Evolutionary conservation across 2,329 filamentous ascomycete species (phyloP), one percentile per base, ranked within the genome.

Genomic region (Exophiala calicioides): DNA sequence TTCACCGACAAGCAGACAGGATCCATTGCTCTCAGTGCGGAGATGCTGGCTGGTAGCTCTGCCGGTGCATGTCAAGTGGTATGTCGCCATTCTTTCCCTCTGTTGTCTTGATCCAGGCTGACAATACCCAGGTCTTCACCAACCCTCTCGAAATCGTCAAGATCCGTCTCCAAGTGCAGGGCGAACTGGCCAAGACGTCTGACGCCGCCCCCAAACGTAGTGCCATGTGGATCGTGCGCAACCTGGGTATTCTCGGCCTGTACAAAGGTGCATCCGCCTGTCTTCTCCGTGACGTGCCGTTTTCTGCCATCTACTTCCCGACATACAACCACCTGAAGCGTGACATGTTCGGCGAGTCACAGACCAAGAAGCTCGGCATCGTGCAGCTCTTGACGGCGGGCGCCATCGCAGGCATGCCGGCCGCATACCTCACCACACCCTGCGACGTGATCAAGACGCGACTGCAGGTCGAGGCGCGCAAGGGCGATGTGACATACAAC

Each of bases 401-500:
- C 73, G 93, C 93, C 50, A 96, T 98, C 56, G 88, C 88, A 23
- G 88, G 88, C 71, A 93, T 93, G 86, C 88, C 88, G 4, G 88
- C 88, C 4, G 88, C 88, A 5, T 98, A 98, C 73, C 78, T 98
- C 53, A 98, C 93, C 18, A 98, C 93, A 2, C 93, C 93, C 0
- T 96, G 88, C 74, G 93, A 98, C 65, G 93, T 98, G 53, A 97
- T 98, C 84, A 98, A 98, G 79, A 98, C 93, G 3, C 86, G 93
- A 66, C 79, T 98, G 50, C 93, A 98, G 69, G 93, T 98, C 49
- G 93, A 98, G 70, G 90, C 91, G 16, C 86, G 93, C 57, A 97
- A 97, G 77, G 93, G 93, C 55, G 91, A 98, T 62, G 85, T 84
- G 3, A 78, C 79, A 37, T 98, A 98, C 77, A 93, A 81, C 31